Evolutionary conservation across 1,139 yeast species (phyloP).

Genomic region (Hansenula anomala): DNA sequence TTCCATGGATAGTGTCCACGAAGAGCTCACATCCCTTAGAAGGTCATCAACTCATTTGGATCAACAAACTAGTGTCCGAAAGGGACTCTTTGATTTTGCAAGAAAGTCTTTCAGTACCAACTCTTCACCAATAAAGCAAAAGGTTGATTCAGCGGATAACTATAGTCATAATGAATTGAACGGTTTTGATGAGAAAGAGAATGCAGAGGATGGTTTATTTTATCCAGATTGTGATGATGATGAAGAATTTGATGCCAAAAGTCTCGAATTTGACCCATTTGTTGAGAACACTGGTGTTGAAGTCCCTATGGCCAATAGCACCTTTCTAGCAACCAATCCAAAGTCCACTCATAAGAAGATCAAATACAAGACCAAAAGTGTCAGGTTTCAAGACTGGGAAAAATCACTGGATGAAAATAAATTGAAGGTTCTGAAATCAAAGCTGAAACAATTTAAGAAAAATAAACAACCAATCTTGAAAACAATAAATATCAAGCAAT

Average conservation of each 20-base stretch:
- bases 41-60: background rate
- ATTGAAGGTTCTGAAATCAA: background rate
- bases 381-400: slow-evolving; percentile 3
- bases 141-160: background rate
- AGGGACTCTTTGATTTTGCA: background rate
- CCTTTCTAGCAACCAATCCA: background rate
- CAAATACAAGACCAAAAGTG: background rate
- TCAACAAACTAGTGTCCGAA: background rate
- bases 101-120: slow-evolving; percentile 4
- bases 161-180: background rate
- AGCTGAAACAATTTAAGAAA: background rate
- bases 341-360: background rate
- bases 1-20: background rate
- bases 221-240: background rate
- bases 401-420: background rate
- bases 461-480: background rate
- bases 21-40: background rate
- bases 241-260: background rate
- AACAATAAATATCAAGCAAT: background rate
- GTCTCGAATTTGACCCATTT: slow-evolving; percentile 3
- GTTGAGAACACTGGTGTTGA: background rate
- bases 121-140: slow-evolving; percentile 2
- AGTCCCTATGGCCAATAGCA: slow-evolving; percentile 1
- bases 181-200: too few relatives aligned
- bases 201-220: background rate